These are phyloP conservation scores for Acacia crassicarpa DNA, from an alignment of 306 rosid species.

Conservation along the genomic window DNA sequence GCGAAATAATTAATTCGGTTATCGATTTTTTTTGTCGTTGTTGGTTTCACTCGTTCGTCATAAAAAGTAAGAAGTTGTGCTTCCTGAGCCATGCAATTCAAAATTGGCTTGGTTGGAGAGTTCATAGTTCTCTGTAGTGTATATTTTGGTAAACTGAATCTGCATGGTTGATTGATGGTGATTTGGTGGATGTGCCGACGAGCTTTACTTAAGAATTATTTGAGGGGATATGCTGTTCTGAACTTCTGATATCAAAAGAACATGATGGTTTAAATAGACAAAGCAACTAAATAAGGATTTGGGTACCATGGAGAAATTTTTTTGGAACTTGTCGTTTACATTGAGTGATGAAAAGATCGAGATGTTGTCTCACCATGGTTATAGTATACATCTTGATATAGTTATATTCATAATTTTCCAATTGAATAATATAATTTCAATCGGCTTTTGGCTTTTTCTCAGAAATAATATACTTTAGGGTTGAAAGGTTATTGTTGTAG, in stretches of 20 bases:
- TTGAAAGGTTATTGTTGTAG: background rate
- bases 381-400: background rate
- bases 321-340: too few relatives aligned
- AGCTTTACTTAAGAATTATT: background rate
- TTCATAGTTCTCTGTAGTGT: slow-evolving; percentile 14
- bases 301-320: too few relatives aligned
- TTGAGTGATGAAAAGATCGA: background rate
- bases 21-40: background rate
- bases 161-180: slow-evolving; percentile 7
- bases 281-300: too few relatives aligned
- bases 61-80: background rate
- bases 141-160: slow-evolving; percentile 8
- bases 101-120: slow-evolving; percentile 5
- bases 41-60: background rate
- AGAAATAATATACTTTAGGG: background rate
- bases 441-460: background rate
- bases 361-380: background rate
- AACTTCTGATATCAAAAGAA: too few relatives aligned
- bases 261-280: too few relatives aligned
- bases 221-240: too few relatives aligned
- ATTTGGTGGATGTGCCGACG: slow-evolving; percentile 3
- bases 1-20: background rate
- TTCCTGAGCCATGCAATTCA: background rate
- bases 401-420: background rate
- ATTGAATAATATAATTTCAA: background rate